Evolutionary conservation across 257 asterid species (phyloP).

Genomic region (Thymus quinquecostatus): DNA sequence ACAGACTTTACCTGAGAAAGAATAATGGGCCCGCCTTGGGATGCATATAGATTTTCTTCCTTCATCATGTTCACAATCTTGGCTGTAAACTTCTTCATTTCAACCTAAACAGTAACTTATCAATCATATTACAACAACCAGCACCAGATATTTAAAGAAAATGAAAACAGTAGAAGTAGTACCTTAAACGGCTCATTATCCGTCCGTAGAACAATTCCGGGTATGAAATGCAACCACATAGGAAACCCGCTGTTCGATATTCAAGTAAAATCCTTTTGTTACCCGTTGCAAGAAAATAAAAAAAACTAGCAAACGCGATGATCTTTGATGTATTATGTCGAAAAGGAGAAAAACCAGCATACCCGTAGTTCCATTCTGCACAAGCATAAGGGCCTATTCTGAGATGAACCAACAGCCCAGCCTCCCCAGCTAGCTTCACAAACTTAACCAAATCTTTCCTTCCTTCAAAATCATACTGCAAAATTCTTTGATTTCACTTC

Average conservation of each 20-base stretch:
- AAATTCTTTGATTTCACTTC: conserved; percentile 26
- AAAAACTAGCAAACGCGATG: background rate
- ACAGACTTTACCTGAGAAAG: conserved; percentile 68
- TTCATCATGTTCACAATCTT: conserved; percentile 87
- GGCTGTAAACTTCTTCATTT: conserved; percentile 87
- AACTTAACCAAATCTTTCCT: conserved; percentile 72
- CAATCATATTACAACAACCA: conserved; percentile 18
- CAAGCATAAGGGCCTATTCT: conserved; percentile 92
- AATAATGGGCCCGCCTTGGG: conserved; percentile 94
- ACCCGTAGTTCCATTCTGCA: conserved; percentile 98
- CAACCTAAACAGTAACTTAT: conserved; percentile 52
- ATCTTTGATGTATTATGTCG: background rate
- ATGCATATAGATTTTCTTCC: conserved; percentile 74
- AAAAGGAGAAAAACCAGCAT: background rate
- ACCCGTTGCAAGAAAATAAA: background rate
- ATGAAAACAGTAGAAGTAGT: conserved; percentile 16
- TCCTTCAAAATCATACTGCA: conserved; percentile 76
- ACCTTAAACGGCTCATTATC: conserved; percentile 82
- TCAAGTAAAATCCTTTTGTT: conserved; percentile 30
- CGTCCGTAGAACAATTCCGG: conserved; percentile 73
- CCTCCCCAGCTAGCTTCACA: conserved; percentile 62
- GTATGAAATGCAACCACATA: conserved; percentile 85
- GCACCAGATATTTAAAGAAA: background rate
- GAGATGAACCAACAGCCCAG: conserved; percentile 73
- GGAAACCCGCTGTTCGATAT: conserved; percentile 86